phyloP scores from a whole-genome alignment of 345 rosid genomes.

The Eucalyptus marginata region DNA sequence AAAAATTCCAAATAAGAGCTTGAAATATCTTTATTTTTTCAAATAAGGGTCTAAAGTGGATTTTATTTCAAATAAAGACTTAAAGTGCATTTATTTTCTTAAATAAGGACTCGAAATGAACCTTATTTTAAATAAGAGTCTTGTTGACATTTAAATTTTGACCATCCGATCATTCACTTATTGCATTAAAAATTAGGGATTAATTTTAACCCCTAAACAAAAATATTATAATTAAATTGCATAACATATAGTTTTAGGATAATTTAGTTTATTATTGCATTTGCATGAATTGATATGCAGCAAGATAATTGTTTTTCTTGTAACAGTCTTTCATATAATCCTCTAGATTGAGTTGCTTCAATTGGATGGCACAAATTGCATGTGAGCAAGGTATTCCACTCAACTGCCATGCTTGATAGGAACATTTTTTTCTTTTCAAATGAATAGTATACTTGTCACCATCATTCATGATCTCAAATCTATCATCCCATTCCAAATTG shows the following conservation, averaged over 20 bases:
- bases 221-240: no score
- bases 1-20: no score
- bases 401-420: rapidly evolving
- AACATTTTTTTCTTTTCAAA: not conserved
- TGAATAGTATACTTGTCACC: not conserved
- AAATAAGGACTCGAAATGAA: no score
- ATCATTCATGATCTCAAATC: not conserved
- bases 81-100: not conserved
- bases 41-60: no score
- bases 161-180: no score
- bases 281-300: not conserved
- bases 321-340: not conserved
- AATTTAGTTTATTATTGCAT: no score
- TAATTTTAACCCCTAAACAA: no score
- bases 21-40: no score
- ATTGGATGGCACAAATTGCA: not conserved
- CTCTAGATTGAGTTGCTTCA: not conserved
- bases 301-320: not conserved
- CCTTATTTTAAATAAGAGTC: no score
- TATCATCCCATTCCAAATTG: not conserved
- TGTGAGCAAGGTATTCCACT: not conserved
- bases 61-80: no score
- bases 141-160: not conserved
- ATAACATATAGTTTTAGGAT: no score
- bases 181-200: no score